Evolutionary conservation across 345 rosid species (phyloP), one percentile per base, ranked within the genome.

Genomic region (Pugionium dolabratum): DNA sequence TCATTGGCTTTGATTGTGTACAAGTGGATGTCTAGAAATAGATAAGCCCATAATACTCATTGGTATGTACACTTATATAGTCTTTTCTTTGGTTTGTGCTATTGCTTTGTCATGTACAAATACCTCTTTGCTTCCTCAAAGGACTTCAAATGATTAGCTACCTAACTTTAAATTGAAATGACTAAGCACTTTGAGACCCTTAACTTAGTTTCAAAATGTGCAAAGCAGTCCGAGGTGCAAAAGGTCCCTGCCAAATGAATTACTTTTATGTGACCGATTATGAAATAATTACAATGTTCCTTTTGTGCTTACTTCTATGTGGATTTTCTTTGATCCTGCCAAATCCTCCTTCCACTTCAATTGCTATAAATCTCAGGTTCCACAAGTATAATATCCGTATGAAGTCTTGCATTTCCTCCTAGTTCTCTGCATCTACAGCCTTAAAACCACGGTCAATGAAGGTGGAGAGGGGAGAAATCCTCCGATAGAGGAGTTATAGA

Each of bases 401-500:
- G 59, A 27, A 54, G 62, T 33, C 74, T 73, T 53, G 80, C 36
- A 29, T 64, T 32, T 90, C 59, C 18, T 86, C 59, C 60, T 76
- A 26, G 30, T 76, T 69, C 61, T 84, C 5, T 67, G 80, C 69
- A 50, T 77, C 62, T 49, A 51, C 66, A 25, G 65, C 62, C 61
- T 75, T 18, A 43, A 56, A 51, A 58, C 55, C 37, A 4, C 18
- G 10, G 96, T 79, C 28, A 40, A 82, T 62, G 92, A 91, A 37
- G 91, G 86, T 2, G 94, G 96, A 58, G 96, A 88, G 64, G 87
- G 95, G 59, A 82, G 70, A 59, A 74, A 82, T 27, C 80, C 89
- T 7, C 97, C 96, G 96, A 94, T 52, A 82, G 48, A 47, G 96
- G 86, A 77, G 96, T 97, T 33, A 76, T 80, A 55, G 88, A 88